Base-by-base conservation (phyloP, 805 yeast species). In the Candida stauntonica region DNA sequence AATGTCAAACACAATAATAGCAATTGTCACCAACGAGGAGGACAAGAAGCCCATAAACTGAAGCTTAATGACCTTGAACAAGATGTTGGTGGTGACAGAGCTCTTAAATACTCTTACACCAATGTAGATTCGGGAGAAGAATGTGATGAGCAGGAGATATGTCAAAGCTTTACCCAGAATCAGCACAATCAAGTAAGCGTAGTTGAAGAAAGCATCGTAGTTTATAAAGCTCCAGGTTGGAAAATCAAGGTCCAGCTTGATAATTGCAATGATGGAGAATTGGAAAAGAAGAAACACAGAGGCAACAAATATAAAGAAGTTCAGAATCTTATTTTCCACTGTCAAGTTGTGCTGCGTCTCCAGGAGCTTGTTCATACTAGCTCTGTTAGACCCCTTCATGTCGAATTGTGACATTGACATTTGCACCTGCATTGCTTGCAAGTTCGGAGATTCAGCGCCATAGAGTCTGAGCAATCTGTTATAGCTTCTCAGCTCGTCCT, bases 31-130 rank as follows among this genome's bases (percentile, higher is more conserved):
- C 17, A 46, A 4, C 6, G 46, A 41, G 2, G 49, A 37, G 6
- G 41, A 23, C n/a, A 50, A 31, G 36, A 50, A 50, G 2, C 52
- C 54, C 35, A 44, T 41, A 33, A 50, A 50, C 30, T 50, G 54
- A 15, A 42, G 14, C 32, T 48, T 44, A 17, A 46, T 33, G 17
- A 50, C 33, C 29, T 46, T 48, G 13, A 50, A 31, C 19, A 50
- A n/a, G 17, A 46, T 24, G 16, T 44, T 50, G 18, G 52, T 46
- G 17, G 38, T 41, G 6, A 47, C 45, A 12, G 35, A 17, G 15
- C 36, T 31, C 19, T 38, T 34, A 30, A 50, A 50, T 1, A 50
- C 44, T 29, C 39, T 46, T 12, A 50, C 19, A 6, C 54, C 54
- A 32, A 50, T 43, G 31, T 50, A 50, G 17, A 43, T 28, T 35